Evolutionary conservation across 345 rosid genomes (phyloP), one percentile per base, ranked within the genome.

Genomic region (Laguncularia racemosa): DNA sequence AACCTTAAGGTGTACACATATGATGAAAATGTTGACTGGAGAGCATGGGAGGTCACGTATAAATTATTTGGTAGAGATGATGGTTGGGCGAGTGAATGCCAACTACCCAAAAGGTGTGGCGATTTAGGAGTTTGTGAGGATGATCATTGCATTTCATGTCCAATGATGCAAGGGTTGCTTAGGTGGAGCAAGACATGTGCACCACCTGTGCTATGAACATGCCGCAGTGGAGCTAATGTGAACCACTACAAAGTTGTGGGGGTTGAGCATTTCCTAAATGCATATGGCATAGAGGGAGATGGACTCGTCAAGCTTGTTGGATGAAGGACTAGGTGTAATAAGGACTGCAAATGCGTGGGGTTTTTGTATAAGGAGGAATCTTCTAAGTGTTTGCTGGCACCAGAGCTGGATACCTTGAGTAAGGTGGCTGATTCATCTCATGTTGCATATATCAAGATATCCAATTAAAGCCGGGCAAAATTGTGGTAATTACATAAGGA

Each of bases 1-100:
- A 85, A 81, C 60, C 23, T 83, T 0, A 68, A 58, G 55, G 52
- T 77, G 20, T 76, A 67, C 63, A 81, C 80, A 13, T 86, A 69
- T 45, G 71, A 72, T 2, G 66, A 74, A 13, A 23, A 53, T 28
- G 84, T 73, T 1, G 62, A 64, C 20, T 21, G 57, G 0, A 23
- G 70, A 0, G 79, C 77, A 16, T 78, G 81, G 77, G 78, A 76
- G 17, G 70, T 43, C 14, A 79, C 87, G 0, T 79, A 61, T 58
- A 65, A 70, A n/a, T 61, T 70, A 46, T 76, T 79, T 62, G 60
- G 60, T 0, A 65, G 70, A 45, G 62, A 59, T 13, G 19, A 66
- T 21, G 8, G 12, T 6, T 44, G 62, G 72, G 73, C 60, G 40
- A 60, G 14, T 1, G 72, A 69, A 52, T 76, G 83, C 33, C 77